Conservation (phyloP, 257 asterid species). For the Solanum paucissectum region DNA sequence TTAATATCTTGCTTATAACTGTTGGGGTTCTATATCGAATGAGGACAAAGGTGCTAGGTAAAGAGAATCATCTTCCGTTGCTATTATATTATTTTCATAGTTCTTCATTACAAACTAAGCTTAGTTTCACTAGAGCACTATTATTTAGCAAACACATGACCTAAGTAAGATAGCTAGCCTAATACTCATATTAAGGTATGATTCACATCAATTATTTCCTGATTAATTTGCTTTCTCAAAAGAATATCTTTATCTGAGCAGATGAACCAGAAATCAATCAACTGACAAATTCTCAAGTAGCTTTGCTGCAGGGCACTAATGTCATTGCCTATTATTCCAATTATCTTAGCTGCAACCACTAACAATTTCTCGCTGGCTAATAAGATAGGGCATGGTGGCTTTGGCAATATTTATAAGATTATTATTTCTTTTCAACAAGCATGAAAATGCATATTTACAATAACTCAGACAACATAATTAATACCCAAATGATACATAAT, state of each 20-base stretch:
- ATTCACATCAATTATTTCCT: neutral
- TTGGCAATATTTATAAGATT: slow-evolving; percentile 37
- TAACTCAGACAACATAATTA: neutral
- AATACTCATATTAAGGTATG: neutral
- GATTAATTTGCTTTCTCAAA: neutral
- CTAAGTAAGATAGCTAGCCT: neutral
- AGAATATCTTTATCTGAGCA: neutral
- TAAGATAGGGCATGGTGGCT: slow-evolving; percentile 36
- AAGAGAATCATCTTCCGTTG: neutral
- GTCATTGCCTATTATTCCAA: neutral
- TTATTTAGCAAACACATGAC: neutral
- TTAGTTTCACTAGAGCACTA: neutral
- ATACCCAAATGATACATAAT: neutral
- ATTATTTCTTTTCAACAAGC: neutral
- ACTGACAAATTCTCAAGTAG: neutral
- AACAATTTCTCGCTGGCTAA: slow-evolving; percentile 10
- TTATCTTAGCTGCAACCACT: slow-evolving; percentile 25
- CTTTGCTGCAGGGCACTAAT: neutral
- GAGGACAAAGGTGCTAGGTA: neutral
- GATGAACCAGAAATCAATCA: neutral
- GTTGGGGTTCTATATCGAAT: neutral
- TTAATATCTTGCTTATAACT: neutral
- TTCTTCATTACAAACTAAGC: neutral
- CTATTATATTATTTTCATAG: neutral
- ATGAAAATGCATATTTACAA: neutral